Conservation (phyloP, 441 rosid genomes). For the Hura crepitans region DNA sequence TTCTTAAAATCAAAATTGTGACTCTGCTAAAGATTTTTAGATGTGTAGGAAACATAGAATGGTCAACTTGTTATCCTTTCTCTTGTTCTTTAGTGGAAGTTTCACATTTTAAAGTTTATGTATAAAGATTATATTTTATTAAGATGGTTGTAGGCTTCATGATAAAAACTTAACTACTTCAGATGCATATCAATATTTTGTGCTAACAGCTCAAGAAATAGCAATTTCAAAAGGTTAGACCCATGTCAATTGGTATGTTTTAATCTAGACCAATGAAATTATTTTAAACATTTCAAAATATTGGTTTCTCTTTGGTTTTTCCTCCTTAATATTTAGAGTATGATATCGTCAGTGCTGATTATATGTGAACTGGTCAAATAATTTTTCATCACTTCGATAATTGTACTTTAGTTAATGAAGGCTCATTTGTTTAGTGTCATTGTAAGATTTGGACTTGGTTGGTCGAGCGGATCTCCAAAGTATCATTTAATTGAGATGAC, state of each 20-base stretch:
- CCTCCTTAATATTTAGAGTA: neutral
- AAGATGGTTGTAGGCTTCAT: conserved; percentile 58
- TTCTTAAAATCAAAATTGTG: too few species aligned
- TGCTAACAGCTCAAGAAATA: conserved; percentile 81
- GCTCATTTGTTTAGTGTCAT: neutral
- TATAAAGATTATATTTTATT: neutral
- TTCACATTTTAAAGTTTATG: neutral
- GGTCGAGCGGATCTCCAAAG: neutral
- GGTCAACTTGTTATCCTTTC: neutral
- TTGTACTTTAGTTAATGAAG: neutral
- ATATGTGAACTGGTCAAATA: neutral
- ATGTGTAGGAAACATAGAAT: too few species aligned
- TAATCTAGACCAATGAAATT: conserved; percentile 1
- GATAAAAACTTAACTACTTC: conserved; percentile 60
- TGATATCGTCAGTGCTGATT: neutral
- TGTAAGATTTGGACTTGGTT: neutral
- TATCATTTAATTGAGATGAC: too few species aligned
- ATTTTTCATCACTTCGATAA: neutral
- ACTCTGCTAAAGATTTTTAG: too few species aligned
- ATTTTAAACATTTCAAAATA: conserved; percentile 5
- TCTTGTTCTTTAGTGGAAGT: neutral
- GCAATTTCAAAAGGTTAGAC: conserved; percentile 79
- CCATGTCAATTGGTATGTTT: conserved; percentile 85
- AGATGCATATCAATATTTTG: conserved; percentile 81
- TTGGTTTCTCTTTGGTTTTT: conserved; percentile 10